Base-by-base conservation (phyloP, 352 stramenopile genomes). In the Globisporangium megalacanthum region DNA sequence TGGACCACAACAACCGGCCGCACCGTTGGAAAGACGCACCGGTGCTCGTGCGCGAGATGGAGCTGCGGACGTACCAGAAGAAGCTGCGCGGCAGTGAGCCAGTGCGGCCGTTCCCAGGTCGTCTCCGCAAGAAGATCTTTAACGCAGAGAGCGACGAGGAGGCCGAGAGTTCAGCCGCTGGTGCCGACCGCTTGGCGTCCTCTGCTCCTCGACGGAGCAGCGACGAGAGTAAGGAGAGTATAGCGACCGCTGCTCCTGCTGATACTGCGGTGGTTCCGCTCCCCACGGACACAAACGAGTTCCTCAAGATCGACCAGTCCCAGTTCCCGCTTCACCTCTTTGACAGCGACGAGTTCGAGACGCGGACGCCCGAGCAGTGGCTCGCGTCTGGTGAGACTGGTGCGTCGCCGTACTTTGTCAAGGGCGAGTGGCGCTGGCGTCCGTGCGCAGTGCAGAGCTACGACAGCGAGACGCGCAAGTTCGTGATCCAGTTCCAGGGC, bases 301-400 rank as follows among this genome's bases (percentile, higher is more conserved):
- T 92, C 20, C 61, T 96, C 39, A 81, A 94, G 62, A 75, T 97
- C 44, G 87, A 97, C 62, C 81, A 96, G 72, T 96, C 86, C n/a
- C 81, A 96, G 67, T 83, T 97, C 60, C 90, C 90, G 7, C 62
- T 97, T 33, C 83, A 97, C 60, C 59, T 94, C 22, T 97, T 97
- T 54, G 90, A 97, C 69, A 94, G 75, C 55, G 72, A 91, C 50
- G 85, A 97, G 70, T 90, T 84, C 46, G 86, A 96, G 54, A 76
- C 74, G 5, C 64, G 82, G 37, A 72, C 69, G 0, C 85, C 89
- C 0, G 69, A 70, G 20, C 82, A 96, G 59, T 96, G 88, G 89
- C 52, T 97, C 13, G 66, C 65, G 8, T 39, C 65, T 4, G 71
- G 72, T 3, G 69, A 68, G 20, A 72, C 68, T 0, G 81, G 73